phyloP scores from a whole-genome alignment of 768 basidiomycete species.

The Flagelloscypha sp. region DNA sequence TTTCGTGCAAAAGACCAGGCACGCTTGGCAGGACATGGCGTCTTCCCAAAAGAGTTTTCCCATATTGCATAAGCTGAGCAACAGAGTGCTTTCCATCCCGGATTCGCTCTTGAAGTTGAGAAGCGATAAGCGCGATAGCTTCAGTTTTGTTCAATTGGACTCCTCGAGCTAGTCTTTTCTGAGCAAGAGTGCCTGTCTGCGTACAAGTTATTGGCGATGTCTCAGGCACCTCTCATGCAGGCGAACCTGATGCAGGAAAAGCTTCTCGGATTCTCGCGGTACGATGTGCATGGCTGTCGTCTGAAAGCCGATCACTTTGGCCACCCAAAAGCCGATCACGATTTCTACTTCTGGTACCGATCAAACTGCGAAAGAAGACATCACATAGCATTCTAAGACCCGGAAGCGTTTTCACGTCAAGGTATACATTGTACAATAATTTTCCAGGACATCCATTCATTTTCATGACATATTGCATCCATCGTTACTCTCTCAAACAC shows the following conservation, averaged over 20 bases:
- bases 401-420: no score
- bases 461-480: no score
- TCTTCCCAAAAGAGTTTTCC: slow-evolving; percentile 80
- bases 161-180: slow-evolving; percentile 92
- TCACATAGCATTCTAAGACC: no score
- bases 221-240: not conserved
- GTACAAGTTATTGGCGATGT: not conserved
- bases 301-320: no score
- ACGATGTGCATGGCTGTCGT: slow-evolving; percentile 57
- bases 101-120: slow-evolving; percentile 89
- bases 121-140: slow-evolving; percentile 81
- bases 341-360: no score
- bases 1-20: slow-evolving; percentile 64
- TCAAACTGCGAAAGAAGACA: no score
- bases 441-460: no score
- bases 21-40: slow-evolving; percentile 86
- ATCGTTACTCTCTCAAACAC: no score
- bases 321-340: no score
- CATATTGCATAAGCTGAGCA: slow-evolving; percentile 87
- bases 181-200: slow-evolving; percentile 82
- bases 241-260: slow-evolving; percentile 61
- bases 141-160: slow-evolving; percentile 81
- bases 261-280: slow-evolving; percentile 69
- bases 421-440: no score
- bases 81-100: slow-evolving; percentile 85